Evolutionary conservation across 2,329 filamentous ascomycete genomes (phyloP).

Genomic region (Aspergillus viridinutans): DNA sequence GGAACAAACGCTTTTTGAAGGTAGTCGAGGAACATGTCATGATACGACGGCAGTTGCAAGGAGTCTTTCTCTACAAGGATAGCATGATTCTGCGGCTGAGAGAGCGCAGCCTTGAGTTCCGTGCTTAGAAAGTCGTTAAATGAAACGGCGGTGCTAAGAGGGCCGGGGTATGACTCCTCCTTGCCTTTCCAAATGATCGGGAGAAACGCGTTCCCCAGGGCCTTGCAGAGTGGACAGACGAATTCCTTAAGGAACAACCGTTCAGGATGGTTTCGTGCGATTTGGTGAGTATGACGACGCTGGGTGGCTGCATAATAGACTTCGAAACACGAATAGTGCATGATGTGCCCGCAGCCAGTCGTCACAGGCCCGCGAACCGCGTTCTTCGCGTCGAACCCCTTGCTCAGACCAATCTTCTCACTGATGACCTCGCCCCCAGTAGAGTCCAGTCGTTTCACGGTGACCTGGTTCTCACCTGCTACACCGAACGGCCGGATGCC

Average conservation of each 20-base stretch:
- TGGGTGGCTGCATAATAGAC: conserved; percentile 80
- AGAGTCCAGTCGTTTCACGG: conserved; percentile 70
- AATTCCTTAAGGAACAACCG: conserved; percentile 76
- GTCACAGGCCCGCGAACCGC: conserved; percentile 73
- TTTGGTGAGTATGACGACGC: conserved; percentile 82
- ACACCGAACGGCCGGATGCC: conserved; percentile 83
- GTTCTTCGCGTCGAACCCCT: conserved; percentile 72
- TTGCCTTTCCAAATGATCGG: conserved; percentile 94
- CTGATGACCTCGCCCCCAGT: conserved; percentile 66
- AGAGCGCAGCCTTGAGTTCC: conserved; percentile 49
- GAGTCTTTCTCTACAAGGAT: conserved; percentile 36
- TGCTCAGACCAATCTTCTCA: conserved; percentile 79
- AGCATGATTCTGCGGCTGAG: conserved; percentile 47
- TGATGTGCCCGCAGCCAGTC: conserved; percentile 92
- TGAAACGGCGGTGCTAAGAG: conserved; percentile 55
- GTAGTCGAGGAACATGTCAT: conserved; percentile 51
- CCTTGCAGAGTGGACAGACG: conserved; percentile 94
- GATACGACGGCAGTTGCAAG: conserved; percentile 34
- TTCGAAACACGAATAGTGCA: conserved; percentile 96
- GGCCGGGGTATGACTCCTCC: conserved; percentile 74
- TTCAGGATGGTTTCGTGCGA: conserved; percentile 91
- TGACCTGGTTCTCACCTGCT: conserved; percentile 76
- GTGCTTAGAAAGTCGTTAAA: conserved; percentile 68
- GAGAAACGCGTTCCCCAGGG: conserved; percentile 87
- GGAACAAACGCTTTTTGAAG: conserved; percentile 48